Evolutionary conservation across 495 filamentous ascomycete genomes (phyloP).

Genomic region (Xylaria longipes): DNA sequence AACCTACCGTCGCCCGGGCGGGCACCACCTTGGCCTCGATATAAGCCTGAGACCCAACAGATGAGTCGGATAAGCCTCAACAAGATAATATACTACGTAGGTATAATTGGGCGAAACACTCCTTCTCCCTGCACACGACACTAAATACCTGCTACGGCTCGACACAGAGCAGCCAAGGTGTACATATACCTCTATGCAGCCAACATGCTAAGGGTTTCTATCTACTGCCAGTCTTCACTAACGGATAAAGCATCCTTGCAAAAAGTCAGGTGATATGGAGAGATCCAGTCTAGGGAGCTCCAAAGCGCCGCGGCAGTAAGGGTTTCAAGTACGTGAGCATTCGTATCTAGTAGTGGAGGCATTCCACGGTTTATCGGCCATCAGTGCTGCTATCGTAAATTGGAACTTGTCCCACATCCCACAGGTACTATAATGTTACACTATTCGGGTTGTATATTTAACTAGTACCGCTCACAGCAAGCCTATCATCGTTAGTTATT

Average conservation of each 20-base stretch:
- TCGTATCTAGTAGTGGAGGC: constrained; percentile 5
- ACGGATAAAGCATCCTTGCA: not conserved
- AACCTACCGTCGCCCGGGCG: too few species aligned
- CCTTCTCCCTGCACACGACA: not conserved
- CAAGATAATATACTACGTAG: not conserved
- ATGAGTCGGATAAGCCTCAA: not conserved
- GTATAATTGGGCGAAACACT: too few species aligned
- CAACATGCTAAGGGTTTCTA: not conserved
- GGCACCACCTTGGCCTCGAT: constrained; percentile 6
- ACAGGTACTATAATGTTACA: not conserved
- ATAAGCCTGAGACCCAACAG: not conserved
- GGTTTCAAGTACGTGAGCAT: constrained; percentile 5
- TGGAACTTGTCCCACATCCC: constrained; percentile 3
- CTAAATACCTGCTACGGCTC: not conserved
- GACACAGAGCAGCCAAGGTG: not conserved
- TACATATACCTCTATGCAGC: not conserved
- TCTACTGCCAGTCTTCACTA: not conserved
- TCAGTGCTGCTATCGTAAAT: not conserved
- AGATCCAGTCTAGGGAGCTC: not conserved
- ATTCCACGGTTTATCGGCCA: constrained; percentile 17
- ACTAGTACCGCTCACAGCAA: constrained; percentile 65
- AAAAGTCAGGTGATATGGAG: not conserved
- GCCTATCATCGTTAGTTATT: constrained; percentile 39
- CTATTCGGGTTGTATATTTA: constrained; percentile 33
- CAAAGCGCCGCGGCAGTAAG: not conserved